These are phyloP conservation scores for Fusarium sororula DNA, from an alignment of 2,329 filamentous ascomycete genomes.

Conservation along the genomic window DNA sequence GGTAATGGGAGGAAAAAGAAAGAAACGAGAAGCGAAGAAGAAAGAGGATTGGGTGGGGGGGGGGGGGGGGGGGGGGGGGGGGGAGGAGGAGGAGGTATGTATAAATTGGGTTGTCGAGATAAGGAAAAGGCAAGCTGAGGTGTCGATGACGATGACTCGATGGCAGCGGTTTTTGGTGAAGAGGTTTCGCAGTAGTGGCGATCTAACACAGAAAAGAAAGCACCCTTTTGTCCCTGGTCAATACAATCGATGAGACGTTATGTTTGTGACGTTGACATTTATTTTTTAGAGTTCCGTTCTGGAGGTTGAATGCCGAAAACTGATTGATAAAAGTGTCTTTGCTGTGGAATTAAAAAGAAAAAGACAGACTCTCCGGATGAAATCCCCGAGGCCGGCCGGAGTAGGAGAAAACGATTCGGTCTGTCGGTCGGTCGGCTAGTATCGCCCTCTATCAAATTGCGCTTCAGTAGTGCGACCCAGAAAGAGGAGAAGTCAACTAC, in stretches of 20 bases:
- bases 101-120: not conserved
- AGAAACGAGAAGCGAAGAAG: too few relatives aligned
- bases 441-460: constrained; percentile 23
- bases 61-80: not conserved
- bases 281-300: constrained; percentile 3
- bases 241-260: not conserved
- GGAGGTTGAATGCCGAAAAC: not conserved
- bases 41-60: too few relatives aligned
- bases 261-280: not conserved
- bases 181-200: constrained; percentile 26
- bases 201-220: constrained; percentile 6
- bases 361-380: constrained; percentile 14
- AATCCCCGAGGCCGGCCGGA: constrained; percentile 37
- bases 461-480: not conserved
- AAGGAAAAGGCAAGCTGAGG: constrained; percentile 2
- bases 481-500: not conserved
- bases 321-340: constrained; percentile 1
- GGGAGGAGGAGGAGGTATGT: not conserved
- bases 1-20: too few relatives aligned
- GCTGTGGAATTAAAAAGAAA: constrained; percentile 4
- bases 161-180: constrained; percentile 23
- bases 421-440: constrained; percentile 41
- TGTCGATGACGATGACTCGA: constrained; percentile 43
- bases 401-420: constrained; percentile 21
- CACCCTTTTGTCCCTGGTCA: not conserved